Evolutionary conservation across 306 rosid genomes (phyloP), one percentile per base, ranked within the genome.

Genomic region (Casuarina equisetifolia): DNA sequence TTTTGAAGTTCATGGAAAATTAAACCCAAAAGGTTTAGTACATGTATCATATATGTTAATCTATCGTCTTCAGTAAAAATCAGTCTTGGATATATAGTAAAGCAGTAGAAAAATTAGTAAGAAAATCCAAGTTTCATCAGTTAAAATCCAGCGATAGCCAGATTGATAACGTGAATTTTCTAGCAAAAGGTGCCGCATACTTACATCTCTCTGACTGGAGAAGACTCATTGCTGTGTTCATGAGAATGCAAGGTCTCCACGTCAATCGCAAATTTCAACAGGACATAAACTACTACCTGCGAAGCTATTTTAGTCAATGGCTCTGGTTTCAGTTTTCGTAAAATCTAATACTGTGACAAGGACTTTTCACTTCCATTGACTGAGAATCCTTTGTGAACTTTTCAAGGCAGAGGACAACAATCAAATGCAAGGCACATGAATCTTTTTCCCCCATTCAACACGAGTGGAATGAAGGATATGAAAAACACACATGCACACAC

Each of bases 221-320:
- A 86, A 70, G 78, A 50, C 20, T 84, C 88, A 63, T 76, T 82
- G 58, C 71, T 84, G 45, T 86, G 87, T 69, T 89, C 91, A 69
- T 70, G 90, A 39, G 90, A 91, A 46, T 89, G 93, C 82, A 89
- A 78, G 72, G 80, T 73, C 90, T 91, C 93, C 77, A 89, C 85
- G 81, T 88, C 90, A 51, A 87, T 84, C 32, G 86, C 87, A 36
- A 91, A 85, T 85, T 86, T 87, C 86, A 91, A 72, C 85, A 89
- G 74, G 38, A 85, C 88, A 70, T 87, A 86, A 78, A 87, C 84
- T 76, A 91, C 89, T 13, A 89, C 97, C 97, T 88, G 86, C 9
- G 16, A 58, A 54, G 43, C 44, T 80, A 79, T 54, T 77, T 25
- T 66, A 63, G 59, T 49, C 9, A 20, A 82, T 68, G 32, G 48